phyloP scores from a whole-genome alignment of 345 rosid genomes.

The Hibiscus syriacus region DNA sequence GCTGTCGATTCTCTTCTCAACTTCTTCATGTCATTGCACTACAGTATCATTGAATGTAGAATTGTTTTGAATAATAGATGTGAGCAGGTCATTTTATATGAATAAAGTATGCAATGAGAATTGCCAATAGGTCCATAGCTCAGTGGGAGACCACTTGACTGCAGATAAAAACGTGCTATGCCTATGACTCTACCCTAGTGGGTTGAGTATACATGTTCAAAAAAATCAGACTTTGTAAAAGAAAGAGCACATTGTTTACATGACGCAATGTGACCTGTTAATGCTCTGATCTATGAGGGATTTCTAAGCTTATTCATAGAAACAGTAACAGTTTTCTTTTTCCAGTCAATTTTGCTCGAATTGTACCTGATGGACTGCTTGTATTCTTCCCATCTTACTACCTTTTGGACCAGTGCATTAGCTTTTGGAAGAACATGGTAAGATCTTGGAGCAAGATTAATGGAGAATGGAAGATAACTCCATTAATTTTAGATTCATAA shows the following conservation, averaged over 20 bases:
- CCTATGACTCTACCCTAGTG: background rate
- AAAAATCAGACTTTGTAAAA: background rate
- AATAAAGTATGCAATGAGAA: background rate
- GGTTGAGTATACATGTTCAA: background rate
- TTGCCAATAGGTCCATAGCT: background rate
- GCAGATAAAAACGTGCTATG: background rate
- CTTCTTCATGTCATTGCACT: background rate
- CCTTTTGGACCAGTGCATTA: conserved; percentile 75
- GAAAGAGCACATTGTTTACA: background rate
- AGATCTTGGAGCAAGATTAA: conserved; percentile 21
- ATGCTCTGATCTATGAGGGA: background rate
- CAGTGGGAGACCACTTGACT: background rate
- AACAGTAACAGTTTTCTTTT: background rate
- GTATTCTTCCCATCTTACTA: conserved; percentile 95
- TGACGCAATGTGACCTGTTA: background rate
- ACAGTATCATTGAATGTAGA: background rate
- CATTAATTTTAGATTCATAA: conserved; percentile 10
- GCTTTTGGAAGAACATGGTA: conserved; percentile 81
- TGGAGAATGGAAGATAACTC: conserved; percentile 11
- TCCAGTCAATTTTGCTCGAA: conserved; percentile 84
- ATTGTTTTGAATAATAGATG: background rate
- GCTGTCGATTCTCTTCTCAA: background rate
- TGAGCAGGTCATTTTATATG: background rate
- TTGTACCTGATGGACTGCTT: conserved; percentile 92
- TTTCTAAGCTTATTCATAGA: background rate